These are phyloP conservation scores for Chamaecrista fasciculata DNA, from an alignment of 306 rosid genomes.

Conservation along the genomic window DNA sequence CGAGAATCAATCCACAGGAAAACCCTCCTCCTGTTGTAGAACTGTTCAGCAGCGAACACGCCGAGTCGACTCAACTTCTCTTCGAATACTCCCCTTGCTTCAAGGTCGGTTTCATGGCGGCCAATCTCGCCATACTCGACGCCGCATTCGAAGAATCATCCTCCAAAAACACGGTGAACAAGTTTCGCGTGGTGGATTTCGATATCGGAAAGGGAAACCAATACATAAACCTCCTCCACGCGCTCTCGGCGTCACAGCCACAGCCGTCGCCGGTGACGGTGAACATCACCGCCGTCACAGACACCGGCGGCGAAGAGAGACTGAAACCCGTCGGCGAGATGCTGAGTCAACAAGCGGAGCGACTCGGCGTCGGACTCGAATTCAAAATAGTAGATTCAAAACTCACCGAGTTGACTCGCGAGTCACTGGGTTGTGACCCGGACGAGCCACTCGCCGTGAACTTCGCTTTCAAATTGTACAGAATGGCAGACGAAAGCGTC, in stretches of 20 bases:
- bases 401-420: conserved; percentile 71
- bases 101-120: conserved; percentile 60
- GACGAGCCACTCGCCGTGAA: conserved; percentile 68
- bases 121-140: conserved; percentile 73
- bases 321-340: conserved; percentile 31
- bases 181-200: conserved; percentile 75
- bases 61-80: conserved; percentile 68
- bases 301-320: conserved; percentile 43
- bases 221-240: conserved; percentile 48
- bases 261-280: conserved; percentile 35
- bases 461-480: conserved; percentile 66
- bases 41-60: conserved; percentile 54
- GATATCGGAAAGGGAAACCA: conserved; percentile 75
- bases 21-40: conserved; percentile 46
- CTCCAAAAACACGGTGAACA: conserved; percentile 18
- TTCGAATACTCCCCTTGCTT: conserved; percentile 57
- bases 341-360: conserved; percentile 42
- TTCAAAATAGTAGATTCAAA: conserved; percentile 31
- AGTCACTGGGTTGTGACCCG: conserved; percentile 54
- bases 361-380: conserved; percentile 37
- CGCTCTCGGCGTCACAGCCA: conserved; percentile 39
- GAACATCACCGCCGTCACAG: conserved; percentile 53
- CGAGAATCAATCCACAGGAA: conserved; percentile 44
- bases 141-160: conserved; percentile 56
- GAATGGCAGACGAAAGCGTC: conserved; percentile 90